Evolutionary conservation across 2,329 filamentous ascomycete species (phyloP), one percentile per base, ranked within the genome.

Genomic region (Botrytis galanthina): DNA sequence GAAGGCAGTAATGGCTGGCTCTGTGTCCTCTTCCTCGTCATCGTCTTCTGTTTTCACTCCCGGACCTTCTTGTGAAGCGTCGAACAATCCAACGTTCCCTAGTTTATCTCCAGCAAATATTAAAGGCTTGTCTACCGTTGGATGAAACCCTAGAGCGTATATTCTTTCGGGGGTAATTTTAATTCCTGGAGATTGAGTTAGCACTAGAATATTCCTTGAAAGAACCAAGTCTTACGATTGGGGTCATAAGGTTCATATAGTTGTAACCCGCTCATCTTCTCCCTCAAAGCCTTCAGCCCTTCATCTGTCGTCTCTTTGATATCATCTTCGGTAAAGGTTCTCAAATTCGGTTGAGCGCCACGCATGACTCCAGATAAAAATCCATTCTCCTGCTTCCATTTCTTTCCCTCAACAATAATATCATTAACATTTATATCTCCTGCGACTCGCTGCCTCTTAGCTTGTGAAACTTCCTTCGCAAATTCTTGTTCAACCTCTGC

Each of bases 91-190:
- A 74, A 98, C 86, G 37, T 94, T 93, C 1, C 96, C 95, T 76
- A 97, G 88, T 81, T 99, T 99, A 79, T 99, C 96, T 18, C 95
- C 95, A 0, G 95, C 95, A 80, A 99, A 97, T 1, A 98, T 87
- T 4, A 99, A 85, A 0, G 95, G 90, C 79, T 98, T 98, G 4
- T 95, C 90, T 73, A 90, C 86, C 0, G 91, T 95, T 0, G 96
- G 96, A 79, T 99, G 96, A 78, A 99, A 95, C 0, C 91, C 90
- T 78, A 98, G 89, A 0, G 93, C 88, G 80, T 98, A 99, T 22
- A 97, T 88, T 71, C 95, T 86, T 77, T 97, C 94, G 0, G 94
- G 95, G 0, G 93, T 95, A 67, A 98, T 91, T 81, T 98, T 98
- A 79, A 98, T 96, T 71, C 93, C 93, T 94, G 77, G 32, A 44